Percentiles rank a stretch among this genome's conserved stretches.
These are phyloP conservation scores for Thelonectria blattea DNA, from an alignment of 2,329 filamentous ascomycete species.

Conservation along the genomic window DNA sequence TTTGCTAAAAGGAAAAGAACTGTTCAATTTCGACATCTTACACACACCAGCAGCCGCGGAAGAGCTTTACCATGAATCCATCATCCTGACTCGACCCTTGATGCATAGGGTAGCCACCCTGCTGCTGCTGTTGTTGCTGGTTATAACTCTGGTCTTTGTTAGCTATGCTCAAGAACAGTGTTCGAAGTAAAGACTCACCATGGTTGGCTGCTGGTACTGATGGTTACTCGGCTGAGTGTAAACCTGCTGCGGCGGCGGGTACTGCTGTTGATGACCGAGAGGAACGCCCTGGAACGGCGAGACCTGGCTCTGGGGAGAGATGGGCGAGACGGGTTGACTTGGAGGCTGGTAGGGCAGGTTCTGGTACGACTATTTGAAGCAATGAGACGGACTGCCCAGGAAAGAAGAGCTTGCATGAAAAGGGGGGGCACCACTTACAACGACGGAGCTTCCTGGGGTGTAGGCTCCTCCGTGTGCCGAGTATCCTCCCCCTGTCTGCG, in stretches of 20 bases:
- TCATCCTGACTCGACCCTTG: slow-evolving; percentile 34
- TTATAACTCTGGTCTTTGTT: slow-evolving; percentile 23
- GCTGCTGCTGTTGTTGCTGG: slow-evolving; percentile 26
- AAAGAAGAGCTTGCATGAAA: background rate
- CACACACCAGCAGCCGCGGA: slow-evolving; percentile 37
- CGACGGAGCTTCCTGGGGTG: slow-evolving; percentile 34
- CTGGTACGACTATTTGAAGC: slow-evolving; percentile 28
- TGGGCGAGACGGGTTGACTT: slow-evolving; percentile 29
- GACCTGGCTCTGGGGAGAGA: slow-evolving; percentile 26
- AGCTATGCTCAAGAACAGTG: background rate
- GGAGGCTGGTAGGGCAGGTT: slow-evolving; percentile 33
- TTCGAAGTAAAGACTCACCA: slow-evolving; percentile 19
- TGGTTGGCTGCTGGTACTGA: slow-evolving; percentile 32
- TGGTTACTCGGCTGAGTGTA: slow-evolving; percentile 26
- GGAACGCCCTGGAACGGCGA: slow-evolving; percentile 23
- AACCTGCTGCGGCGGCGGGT: slow-evolving; percentile 17
- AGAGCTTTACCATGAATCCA: slow-evolving; percentile 38
- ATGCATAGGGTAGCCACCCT: slow-evolving; percentile 26
- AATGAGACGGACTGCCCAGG: background rate
- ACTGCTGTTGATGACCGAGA: slow-evolving; percentile 22
- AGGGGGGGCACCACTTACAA: slow-evolving; percentile 17
- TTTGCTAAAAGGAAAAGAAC: slow-evolving; percentile 29
- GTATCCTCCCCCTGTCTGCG: slow-evolving; percentile 10
- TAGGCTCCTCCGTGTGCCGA: slow-evolving; percentile 34
- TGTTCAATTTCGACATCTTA: slow-evolving; percentile 34